Evolutionary conservation across 1,284 basidiomycete genomes (phyloP).

Genomic region (Cryptococcus wingfieldii): DNA sequence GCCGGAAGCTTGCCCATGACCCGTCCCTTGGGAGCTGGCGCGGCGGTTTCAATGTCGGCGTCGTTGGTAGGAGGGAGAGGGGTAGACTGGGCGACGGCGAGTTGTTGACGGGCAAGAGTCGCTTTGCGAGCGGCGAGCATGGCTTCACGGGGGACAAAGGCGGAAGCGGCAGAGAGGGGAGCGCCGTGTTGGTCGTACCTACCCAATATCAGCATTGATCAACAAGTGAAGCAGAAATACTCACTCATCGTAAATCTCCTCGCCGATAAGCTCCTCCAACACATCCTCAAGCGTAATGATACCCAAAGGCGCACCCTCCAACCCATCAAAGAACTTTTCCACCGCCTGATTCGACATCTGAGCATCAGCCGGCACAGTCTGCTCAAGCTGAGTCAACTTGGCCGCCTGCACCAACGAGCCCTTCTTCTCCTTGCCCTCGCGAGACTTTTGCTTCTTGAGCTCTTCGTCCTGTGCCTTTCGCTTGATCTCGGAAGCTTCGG

Average conservation of each 20-base stretch:
- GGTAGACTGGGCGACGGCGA: conserved; percentile 18
- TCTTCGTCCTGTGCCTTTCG: conserved; percentile 23
- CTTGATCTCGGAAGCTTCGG: conserved; percentile 23
- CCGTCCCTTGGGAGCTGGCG: conserved; percentile 1
- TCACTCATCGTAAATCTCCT: conserved; percentile 83
- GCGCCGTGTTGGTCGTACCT: conserved; percentile 30
- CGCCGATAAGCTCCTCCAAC: conserved; percentile 82
- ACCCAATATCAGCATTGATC: neutral
- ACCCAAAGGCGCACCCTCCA: conserved; percentile 71
- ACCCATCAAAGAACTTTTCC: conserved; percentile 68
- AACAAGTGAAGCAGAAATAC: neutral
- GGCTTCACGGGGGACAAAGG: conserved; percentile 37
- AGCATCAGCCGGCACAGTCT: conserved; percentile 77
- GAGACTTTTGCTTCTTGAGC: conserved; percentile 22
- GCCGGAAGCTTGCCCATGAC: conserved; percentile 27
- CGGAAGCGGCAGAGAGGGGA: conserved; percentile 24
- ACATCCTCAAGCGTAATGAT: conserved; percentile 93
- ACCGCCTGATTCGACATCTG: conserved; percentile 66
- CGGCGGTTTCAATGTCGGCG: conserved; percentile 17
- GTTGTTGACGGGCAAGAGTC: conserved; percentile 25
- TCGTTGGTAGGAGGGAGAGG: conserved; percentile 22
- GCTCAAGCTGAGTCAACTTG: conserved; percentile 57
- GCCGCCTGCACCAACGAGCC: conserved; percentile 50
- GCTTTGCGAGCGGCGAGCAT: conserved; percentile 30
- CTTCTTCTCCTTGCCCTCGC: conserved; percentile 42